phyloP scores from a whole-genome alignment of 108 stramenopile species.

The Seminavis robusta region DNA sequence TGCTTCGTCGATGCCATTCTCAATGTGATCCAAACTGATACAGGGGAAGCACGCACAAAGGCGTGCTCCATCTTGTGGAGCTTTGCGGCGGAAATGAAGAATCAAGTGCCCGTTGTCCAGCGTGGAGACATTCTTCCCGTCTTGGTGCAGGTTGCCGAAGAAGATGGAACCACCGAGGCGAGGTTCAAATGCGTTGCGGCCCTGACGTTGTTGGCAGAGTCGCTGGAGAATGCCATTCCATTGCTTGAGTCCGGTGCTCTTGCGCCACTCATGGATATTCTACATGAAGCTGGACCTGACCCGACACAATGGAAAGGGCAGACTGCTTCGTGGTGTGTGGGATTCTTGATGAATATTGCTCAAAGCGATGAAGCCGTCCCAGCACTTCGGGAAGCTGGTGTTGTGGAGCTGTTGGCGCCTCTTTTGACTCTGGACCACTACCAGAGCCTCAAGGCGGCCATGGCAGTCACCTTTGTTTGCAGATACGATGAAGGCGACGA shows the following conservation, averaged over 20 bases:
- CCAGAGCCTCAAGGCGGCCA: constrained; percentile 89
- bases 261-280: constrained; percentile 81
- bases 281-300: constrained; percentile 88
- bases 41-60: constrained; percentile 84
- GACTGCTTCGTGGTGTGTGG: constrained; percentile 91
- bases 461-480: constrained; percentile 90
- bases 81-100: constrained; percentile 92
- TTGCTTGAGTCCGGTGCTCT: constrained; percentile 73
- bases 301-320: constrained; percentile 92
- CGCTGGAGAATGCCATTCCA: constrained; percentile 83
- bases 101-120: constrained; percentile 86
- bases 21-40: constrained; percentile 81
- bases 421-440: constrained; percentile 86
- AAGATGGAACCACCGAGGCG: constrained; percentile 86
- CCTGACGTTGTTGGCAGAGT: constrained; percentile 81
- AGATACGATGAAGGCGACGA: constrained; percentile 86
- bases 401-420: constrained; percentile 84
- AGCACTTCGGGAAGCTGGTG: constrained; percentile 76
- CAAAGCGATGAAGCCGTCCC: constrained; percentile 89
- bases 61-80: constrained; percentile 91
- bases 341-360: constrained; percentile 91
- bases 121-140: constrained; percentile 85
- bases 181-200: constrained; percentile 91
- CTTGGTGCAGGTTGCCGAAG: constrained; percentile 80
- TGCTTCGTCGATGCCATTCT: constrained; percentile 86